phyloP scores from a whole-genome alignment of 306 rosid genomes.

The Oxytropis ochrocephala region DNA sequence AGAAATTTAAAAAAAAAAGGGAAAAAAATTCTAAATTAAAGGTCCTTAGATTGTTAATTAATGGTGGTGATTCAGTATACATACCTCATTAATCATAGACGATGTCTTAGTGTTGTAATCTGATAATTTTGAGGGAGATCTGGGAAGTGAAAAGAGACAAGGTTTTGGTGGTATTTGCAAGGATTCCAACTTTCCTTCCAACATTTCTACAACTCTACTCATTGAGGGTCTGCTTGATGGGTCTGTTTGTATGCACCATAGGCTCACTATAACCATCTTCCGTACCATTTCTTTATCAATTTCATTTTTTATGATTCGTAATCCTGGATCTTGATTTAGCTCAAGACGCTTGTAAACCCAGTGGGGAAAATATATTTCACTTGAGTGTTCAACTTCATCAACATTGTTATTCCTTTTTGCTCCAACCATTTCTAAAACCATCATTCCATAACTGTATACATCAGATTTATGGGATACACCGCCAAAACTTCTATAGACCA shows the following conservation, averaged over 20 bases:
- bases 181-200: slow-evolving; percentile 19
- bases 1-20: no score
- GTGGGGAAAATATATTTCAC: slow-evolving; percentile 24
- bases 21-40: no score
- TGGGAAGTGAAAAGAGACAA: slow-evolving; percentile 19
- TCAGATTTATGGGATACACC: slow-evolving; percentile 33
- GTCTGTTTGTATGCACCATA: slow-evolving; percentile 31
- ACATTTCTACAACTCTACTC: slow-evolving; percentile 33
- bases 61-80: background rate
- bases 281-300: slow-evolving; percentile 14
- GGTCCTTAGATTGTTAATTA: no score
- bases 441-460: slow-evolving; percentile 28
- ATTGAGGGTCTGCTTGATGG: slow-evolving; percentile 32
- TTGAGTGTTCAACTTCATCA: background rate
- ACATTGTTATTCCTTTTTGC: slow-evolving; percentile 5
- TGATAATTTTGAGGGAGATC: background rate
- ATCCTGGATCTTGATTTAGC: slow-evolving; percentile 12
- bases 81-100: background rate
- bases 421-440: slow-evolving; percentile 24
- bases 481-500: slow-evolving; percentile 29
- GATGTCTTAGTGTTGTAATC: background rate
- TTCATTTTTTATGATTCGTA: slow-evolving; percentile 9
- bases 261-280: slow-evolving; percentile 33
- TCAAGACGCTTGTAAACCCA: slow-evolving; percentile 37
- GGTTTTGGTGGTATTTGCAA: slow-evolving; percentile 35